Percentiles rank a stretch among this genome's conserved stretches.
phyloP scores from a whole-genome alignment of 2,329 filamentous ascomycete genomes.

The Sarocladiaceae sp. region DNA sequence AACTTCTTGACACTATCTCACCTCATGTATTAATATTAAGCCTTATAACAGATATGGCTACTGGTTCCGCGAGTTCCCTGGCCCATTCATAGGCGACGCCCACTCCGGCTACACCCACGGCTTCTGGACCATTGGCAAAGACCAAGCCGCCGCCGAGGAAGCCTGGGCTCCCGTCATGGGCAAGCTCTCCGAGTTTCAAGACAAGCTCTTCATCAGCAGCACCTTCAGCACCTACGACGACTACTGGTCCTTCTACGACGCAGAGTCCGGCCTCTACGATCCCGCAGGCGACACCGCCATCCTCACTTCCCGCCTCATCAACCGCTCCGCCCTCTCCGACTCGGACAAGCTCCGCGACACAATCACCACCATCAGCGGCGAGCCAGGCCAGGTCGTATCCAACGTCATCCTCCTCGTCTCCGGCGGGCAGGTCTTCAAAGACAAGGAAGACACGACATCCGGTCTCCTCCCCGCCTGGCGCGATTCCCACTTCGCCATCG shows the following conservation, averaged over 20 bases:
- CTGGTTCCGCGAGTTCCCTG: slow-evolving; percentile 21
- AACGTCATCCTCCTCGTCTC: slow-evolving; percentile 22
- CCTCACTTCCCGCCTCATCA: slow-evolving; percentile 22
- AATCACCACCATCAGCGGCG: slow-evolving; percentile 21
- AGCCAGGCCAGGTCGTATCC: slow-evolving; percentile 15
- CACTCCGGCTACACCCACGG: slow-evolving; percentile 22
- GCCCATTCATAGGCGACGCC: slow-evolving; percentile 17
- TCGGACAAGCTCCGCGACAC: slow-evolving; percentile 15
- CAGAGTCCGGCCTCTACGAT: slow-evolving; percentile 18
- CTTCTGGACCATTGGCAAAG: slow-evolving; percentile 22
- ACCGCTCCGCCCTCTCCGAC: slow-evolving; percentile 16
- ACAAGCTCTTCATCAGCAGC: slow-evolving; percentile 16
- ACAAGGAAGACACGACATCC: slow-evolving; percentile 18
- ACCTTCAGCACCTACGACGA: slow-evolving; percentile 18
- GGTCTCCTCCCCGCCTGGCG: slow-evolving; percentile 24
- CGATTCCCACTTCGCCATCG: slow-evolving; percentile 15
- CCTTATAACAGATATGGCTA: too few relatives aligned
- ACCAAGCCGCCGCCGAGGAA: slow-evolving; percentile 16
- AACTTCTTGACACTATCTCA: too few relatives aligned
- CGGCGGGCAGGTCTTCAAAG: slow-evolving; percentile 23
- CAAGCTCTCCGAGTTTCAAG: slow-evolving; percentile 14
- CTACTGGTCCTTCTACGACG: slow-evolving; percentile 25
- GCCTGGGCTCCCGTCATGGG: slow-evolving; percentile 15
- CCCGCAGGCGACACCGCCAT: slow-evolving; percentile 17
- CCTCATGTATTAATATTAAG: too few relatives aligned